A percentile compares a stretch with the other conserved stretches of the same genome.
Conservation (phyloP, 129 eudicot species). For the Tagetes patula region DNA sequence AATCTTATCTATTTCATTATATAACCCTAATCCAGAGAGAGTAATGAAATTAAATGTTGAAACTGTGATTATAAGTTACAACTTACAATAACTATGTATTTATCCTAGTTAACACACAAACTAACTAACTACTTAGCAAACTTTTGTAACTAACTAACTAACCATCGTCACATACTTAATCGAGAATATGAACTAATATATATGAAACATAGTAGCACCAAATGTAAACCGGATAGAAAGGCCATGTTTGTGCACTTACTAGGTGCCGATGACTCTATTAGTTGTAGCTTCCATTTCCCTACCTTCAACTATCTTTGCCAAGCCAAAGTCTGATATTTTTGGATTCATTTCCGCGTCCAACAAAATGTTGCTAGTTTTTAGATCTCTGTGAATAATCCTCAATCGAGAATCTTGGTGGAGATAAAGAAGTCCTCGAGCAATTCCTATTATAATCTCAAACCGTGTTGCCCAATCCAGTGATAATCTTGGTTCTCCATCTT, state of each 20-base stretch:
- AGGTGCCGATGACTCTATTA: slow-evolving; percentile 44
- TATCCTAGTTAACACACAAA: too few species aligned
- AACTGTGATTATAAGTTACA: too few species aligned
- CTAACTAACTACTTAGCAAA: too few species aligned
- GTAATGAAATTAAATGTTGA: too few species aligned
- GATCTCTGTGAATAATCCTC: slow-evolving; percentile 39
- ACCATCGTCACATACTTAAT: too few species aligned
- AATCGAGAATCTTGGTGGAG: slow-evolving; percentile 51
- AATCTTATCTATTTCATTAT: neutral
- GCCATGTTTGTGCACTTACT: slow-evolving; percentile 23
- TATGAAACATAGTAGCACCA: neutral
- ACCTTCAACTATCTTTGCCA: slow-evolving; percentile 52
- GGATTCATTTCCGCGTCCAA: slow-evolving; percentile 45
- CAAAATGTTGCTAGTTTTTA: slow-evolving; percentile 45
- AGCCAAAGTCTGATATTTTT: slow-evolving; percentile 50
- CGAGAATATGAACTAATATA: too few species aligned
- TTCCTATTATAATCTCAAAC: slow-evolving; percentile 39
- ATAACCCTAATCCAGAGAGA: too few species aligned
- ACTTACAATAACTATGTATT: too few species aligned
- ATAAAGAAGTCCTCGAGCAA: slow-evolving; percentile 50
- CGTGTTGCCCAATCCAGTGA: slow-evolving; percentile 37
- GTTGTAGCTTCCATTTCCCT: slow-evolving; percentile 40
- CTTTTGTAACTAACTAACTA: too few species aligned
- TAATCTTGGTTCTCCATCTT: slow-evolving; percentile 26
- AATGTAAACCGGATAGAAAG: neutral